Evolutionary conservation across 2,329 filamentous ascomycete species (phyloP).

Genomic region (Ophiocordyceps robertsii): DNA sequence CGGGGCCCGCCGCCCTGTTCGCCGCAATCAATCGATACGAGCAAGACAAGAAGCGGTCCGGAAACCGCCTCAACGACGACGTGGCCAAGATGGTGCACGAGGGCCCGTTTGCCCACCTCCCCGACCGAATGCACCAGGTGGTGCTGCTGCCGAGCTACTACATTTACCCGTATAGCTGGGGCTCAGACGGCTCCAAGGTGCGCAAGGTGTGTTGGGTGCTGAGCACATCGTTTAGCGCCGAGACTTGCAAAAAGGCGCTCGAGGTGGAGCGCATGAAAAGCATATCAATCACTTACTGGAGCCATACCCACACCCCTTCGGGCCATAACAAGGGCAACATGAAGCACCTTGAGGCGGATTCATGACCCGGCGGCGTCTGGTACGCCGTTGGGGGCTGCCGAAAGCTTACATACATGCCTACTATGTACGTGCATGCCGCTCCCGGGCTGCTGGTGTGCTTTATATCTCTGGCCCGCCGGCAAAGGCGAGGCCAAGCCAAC

Average conservation of each 20-base stretch:
- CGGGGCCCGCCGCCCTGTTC: constrained; percentile 6
- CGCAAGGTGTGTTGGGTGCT: constrained; percentile 9
- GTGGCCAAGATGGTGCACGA: neutral
- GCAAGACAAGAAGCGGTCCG: neutral
- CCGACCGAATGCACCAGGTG: constrained; percentile 5
- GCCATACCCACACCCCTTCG: constrained; percentile 8
- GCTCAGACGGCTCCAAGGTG: constrained; percentile 3
- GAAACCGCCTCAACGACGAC: constrained; percentile 1
- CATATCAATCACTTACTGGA: constrained; percentile 14
- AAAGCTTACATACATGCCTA: too few relatives aligned
- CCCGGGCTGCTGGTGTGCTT: too few relatives aligned
- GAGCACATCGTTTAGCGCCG: constrained; percentile 5
- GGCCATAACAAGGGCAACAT: constrained; percentile 1
- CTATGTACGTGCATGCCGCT: too few relatives aligned
- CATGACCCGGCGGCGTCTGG: neutral
- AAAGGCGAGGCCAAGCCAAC: too few relatives aligned
- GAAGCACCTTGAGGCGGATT: neutral
- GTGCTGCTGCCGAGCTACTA: constrained; percentile 8
- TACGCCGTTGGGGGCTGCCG: neutral
- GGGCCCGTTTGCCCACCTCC: constrained; percentile 1
- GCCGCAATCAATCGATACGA: constrained; percentile 5
- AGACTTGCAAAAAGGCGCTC: constrained; percentile 9
- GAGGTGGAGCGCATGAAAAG: constrained; percentile 8
- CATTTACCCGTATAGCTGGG: constrained; percentile 14
- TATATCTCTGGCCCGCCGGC: too few relatives aligned